phyloP scores from a whole-genome alignment of 2,329 filamentous ascomycete genomes.

The Chaetomiaceae sp. region DNA sequence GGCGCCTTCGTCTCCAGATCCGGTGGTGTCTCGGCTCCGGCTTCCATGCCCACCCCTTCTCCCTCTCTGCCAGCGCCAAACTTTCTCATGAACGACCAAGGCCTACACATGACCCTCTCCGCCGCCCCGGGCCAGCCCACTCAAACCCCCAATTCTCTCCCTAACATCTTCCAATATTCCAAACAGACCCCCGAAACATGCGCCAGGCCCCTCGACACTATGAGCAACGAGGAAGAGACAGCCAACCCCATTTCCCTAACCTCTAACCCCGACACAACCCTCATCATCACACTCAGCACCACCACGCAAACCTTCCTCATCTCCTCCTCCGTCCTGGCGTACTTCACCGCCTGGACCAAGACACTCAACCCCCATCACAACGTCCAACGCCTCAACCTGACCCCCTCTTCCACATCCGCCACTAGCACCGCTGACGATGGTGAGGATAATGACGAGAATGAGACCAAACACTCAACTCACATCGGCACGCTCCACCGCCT shows the following conservation, averaged over 20 bases:
- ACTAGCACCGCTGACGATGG: background rate
- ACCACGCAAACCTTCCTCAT: background rate
- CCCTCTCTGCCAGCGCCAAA: background rate
- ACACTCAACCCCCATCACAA: background rate
- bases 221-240: too few species aligned
- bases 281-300: background rate
- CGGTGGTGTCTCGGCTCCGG: too few species aligned
- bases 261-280: background rate
- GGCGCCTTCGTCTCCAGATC: background rate
- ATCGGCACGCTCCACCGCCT: background rate
- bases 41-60: too few species aligned
- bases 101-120: background rate
- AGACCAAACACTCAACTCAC: background rate
- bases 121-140: background rate
- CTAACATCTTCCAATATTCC: background rate
- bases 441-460: background rate
- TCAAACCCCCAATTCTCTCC: background rate
- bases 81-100: background rate
- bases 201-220: too few species aligned
- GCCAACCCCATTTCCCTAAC: background rate
- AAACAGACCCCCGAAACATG: background rate
- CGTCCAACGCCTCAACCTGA: background rate
- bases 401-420: background rate
- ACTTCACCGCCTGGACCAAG: background rate
- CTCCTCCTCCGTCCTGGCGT: background rate